phyloP scores from a whole-genome alignment of 2,329 filamentous ascomycete species.

The Trichoderma breve region DNA sequence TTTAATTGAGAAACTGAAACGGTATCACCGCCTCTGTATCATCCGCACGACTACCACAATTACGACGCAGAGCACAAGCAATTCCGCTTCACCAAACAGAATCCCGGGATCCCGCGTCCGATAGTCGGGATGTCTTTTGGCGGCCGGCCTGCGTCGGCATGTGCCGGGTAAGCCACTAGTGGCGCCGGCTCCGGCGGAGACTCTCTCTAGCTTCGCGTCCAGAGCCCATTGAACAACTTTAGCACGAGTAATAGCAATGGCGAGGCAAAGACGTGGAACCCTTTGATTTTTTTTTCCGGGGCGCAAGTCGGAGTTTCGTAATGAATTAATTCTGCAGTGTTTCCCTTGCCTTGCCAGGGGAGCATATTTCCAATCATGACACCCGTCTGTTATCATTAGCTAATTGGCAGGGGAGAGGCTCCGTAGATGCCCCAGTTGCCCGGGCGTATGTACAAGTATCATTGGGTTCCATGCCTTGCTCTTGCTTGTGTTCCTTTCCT shows the following conservation, averaged over 20 bases:
- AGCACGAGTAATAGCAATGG: not conserved
- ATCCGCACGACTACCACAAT: not conserved
- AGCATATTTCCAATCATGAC: not conserved
- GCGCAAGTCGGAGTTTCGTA: not conserved
- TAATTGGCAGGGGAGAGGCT: constrained; percentile 1
- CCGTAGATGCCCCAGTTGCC: not conserved
- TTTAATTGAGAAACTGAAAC: not conserved
- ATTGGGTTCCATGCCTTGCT: not conserved
- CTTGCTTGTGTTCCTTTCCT: not conserved
- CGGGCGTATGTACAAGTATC: not conserved
- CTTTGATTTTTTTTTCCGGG: not conserved
- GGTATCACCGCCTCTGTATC: not conserved
- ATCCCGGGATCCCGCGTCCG: constrained; percentile 12
- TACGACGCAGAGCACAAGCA: not conserved
- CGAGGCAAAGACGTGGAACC: not conserved
- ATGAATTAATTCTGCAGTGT: not conserved
- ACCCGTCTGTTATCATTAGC: not conserved
- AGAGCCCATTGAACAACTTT: not conserved
- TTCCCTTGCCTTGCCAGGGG: not conserved
- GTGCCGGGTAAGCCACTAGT: constrained; percentile 3
- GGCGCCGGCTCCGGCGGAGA: constrained; percentile 9
- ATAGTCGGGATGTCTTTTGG: constrained; percentile 4
- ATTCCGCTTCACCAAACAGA: not conserved
- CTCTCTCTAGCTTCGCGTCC: not conserved
- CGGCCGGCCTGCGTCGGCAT: constrained; percentile 21